Conservation (phyloP, 2,329 filamentous ascomycete species). For the Colletotrichum lupini region DNA sequence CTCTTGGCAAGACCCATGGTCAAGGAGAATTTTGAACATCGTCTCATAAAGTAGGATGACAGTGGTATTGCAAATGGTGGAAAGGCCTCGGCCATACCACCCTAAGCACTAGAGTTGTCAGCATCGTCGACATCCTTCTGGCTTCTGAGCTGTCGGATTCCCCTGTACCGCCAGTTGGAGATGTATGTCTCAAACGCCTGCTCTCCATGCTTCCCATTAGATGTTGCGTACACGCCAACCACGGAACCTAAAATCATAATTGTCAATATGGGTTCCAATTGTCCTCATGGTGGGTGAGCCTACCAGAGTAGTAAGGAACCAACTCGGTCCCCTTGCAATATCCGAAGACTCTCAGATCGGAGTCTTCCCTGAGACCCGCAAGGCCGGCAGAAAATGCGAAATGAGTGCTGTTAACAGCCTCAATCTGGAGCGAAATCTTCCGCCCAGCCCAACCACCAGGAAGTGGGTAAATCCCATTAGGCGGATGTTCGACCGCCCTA, state of each 20-base stretch:
- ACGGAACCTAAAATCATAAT: conserved; percentile 2
- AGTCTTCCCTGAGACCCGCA: background rate
- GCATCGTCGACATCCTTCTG: conserved; percentile 15
- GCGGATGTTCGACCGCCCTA: conserved; percentile 4
- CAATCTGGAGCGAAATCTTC: conserved; percentile 25
- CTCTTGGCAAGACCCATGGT: background rate
- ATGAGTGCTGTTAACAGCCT: conserved; percentile 32
- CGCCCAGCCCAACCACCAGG: conserved; percentile 20
- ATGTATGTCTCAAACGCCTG: conserved; percentile 34
- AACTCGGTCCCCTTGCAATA: conserved; percentile 32
- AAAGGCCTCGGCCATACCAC: no score
- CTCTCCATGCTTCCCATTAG: conserved; percentile 35
- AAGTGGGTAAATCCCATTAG: conserved; percentile 13
- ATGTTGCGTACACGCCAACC: conserved; percentile 25
- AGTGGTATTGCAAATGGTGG: background rate
- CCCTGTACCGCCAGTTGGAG: conserved; percentile 24
- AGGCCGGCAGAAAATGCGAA: conserved; percentile 28
- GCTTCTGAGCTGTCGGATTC: conserved; percentile 17
- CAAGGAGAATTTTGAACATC: background rate
- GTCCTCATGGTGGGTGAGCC: conserved; percentile 34
- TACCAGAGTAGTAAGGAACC: conserved; percentile 37
- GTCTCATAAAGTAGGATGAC: background rate
- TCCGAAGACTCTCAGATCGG: conserved; percentile 22
- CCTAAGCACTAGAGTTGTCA: background rate
- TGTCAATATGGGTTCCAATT: background rate